A percentile compares a stretch with the other conserved stretches of the same genome.
phyloP scores from a whole-genome alignment of 805 yeast genomes.

The Kazachstania taianensis region DNA sequence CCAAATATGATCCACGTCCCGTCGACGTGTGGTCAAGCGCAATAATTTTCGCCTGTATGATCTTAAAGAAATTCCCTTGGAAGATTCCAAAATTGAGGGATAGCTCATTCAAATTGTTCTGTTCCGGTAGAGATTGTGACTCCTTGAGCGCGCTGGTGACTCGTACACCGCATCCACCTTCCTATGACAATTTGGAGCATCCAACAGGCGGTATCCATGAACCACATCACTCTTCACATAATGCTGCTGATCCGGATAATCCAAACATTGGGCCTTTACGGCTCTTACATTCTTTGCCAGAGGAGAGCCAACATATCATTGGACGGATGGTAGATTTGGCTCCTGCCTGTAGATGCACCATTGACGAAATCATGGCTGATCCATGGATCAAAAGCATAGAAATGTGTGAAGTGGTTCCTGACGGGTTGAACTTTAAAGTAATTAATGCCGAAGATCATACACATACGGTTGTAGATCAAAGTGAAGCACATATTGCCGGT shows the following conservation, averaged over 20 bases:
- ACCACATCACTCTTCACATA: conserved; percentile 14
- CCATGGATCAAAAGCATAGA: conserved; percentile 54
- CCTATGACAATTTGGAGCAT: conserved; percentile 19
- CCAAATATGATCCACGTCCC: conserved; percentile 82
- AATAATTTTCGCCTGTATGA: conserved; percentile 86
- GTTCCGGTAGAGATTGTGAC: conserved; percentile 59
- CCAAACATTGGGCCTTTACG: conserved; percentile 66
- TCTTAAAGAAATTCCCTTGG: conserved; percentile 88
- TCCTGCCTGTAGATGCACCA: conserved; percentile 75
- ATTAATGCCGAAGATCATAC: conserved; percentile 48
- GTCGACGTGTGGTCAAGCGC: conserved; percentile 93
- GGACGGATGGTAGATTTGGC: conserved; percentile 75
- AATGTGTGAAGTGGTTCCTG: conserved; percentile 55
- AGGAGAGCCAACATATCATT: conserved; percentile 55
- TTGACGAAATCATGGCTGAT: conserved; percentile 69
- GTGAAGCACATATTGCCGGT: conserved; percentile 91
- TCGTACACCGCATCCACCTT: conserved; percentile 40
- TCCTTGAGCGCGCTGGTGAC: conserved; percentile 55
- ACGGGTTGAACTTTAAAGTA: conserved; percentile 32
- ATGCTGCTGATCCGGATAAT: conserved; percentile 41
- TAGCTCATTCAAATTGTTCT: conserved; percentile 72
- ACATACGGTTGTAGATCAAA: conserved; percentile 84
- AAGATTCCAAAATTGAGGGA: conserved; percentile 78
- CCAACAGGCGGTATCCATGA: neutral
- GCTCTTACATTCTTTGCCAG: conserved; percentile 58